Percentiles rank a stretch among this genome's conserved stretches.
Evolutionary conservation across 2,329 filamentous ascomycete genomes (phyloP).

Genomic region (Nigrospora osmanthi): DNA sequence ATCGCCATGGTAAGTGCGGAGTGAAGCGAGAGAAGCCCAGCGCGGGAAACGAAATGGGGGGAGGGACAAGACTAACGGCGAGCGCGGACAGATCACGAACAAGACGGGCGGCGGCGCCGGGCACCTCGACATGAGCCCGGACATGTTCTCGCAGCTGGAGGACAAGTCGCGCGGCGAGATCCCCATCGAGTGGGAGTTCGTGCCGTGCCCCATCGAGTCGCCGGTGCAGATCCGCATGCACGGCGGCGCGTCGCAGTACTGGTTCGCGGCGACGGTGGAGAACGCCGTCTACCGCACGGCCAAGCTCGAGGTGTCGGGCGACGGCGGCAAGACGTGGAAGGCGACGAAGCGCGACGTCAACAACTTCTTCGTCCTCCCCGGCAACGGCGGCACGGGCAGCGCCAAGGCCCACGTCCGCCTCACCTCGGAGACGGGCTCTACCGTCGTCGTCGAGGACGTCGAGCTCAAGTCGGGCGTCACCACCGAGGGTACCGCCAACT

Average conservation of each 20-base stretch:
- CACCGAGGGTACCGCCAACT: not conserved
- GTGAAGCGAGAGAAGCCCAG: too few relatives aligned
- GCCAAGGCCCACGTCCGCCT: not conserved
- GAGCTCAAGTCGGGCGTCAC: not conserved
- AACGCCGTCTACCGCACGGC: constrained; percentile 9
- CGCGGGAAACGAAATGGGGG: too few relatives aligned
- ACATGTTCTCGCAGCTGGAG: constrained; percentile 2
- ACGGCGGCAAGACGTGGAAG: not conserved
- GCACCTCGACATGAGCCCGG: constrained; percentile 1
- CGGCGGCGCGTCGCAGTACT: constrained; percentile 8
- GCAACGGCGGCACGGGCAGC: not conserved
- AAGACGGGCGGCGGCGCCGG: constrained; percentile 1
- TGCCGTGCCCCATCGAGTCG: not conserved
- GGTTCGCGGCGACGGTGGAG: constrained; percentile 11
- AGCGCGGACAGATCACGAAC: not conserved
- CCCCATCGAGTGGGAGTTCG: constrained; percentile 1
- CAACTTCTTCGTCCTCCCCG: constrained; percentile 1
- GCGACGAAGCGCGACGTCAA: constrained; percentile 1
- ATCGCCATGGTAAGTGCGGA: not conserved
- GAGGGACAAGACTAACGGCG: not conserved
- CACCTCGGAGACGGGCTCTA: constrained; percentile 1
- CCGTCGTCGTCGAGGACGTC: not conserved
- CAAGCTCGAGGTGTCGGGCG: constrained; percentile 6
- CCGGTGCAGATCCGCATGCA: constrained; percentile 10
- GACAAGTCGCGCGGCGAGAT: constrained; percentile 2